These are phyloP conservation scores for Thyridium curvatum DNA, from an alignment of 2,329 filamentous ascomycete genomes.

Conservation along the genomic window DNA sequence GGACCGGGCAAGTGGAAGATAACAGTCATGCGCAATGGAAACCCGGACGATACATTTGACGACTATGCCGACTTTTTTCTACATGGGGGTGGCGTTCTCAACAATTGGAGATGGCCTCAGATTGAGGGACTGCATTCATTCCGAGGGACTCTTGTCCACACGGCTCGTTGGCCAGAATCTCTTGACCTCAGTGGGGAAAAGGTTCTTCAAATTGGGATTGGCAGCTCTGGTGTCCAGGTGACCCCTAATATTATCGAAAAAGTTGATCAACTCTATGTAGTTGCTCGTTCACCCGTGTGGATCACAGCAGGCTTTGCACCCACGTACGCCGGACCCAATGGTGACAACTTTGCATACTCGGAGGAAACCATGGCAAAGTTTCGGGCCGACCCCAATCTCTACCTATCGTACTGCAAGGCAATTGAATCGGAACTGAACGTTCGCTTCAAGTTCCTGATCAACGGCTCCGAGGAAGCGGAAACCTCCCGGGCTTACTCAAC, in stretches of 20 bases:
- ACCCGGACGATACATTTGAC: neutral
- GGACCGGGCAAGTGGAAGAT: conserved; percentile 25
- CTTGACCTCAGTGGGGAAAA: conserved; percentile 14
- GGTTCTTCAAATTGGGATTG: conserved; percentile 22
- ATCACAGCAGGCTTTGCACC: too few species aligned
- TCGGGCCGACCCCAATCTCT: too few species aligned
- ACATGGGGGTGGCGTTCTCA: neutral
- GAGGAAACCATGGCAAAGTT: too few species aligned
- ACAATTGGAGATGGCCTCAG: neutral
- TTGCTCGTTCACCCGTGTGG: conserved; percentile 7
- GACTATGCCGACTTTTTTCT: conserved; percentile 1
- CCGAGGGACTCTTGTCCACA: too few species aligned
- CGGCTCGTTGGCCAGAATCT: conserved; percentile 10
- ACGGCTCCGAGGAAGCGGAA: too few species aligned
- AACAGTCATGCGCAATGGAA: conserved; percentile 14
- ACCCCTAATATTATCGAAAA: conserved; percentile 12
- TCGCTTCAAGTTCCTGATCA: too few species aligned
- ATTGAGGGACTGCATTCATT: neutral
- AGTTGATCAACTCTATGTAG: conserved; percentile 6
- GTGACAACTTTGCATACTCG: conserved; percentile 1
- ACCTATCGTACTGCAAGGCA: too few species aligned
- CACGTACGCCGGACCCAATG: conserved; percentile 2
- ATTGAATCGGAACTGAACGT: too few species aligned
- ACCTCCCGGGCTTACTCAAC: neutral
- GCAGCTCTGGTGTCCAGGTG: conserved; percentile 21